These are phyloP conservation scores for Euphorbia celastroides DNA, from an alignment of 441 rosid genomes.

Conservation along the genomic window DNA sequence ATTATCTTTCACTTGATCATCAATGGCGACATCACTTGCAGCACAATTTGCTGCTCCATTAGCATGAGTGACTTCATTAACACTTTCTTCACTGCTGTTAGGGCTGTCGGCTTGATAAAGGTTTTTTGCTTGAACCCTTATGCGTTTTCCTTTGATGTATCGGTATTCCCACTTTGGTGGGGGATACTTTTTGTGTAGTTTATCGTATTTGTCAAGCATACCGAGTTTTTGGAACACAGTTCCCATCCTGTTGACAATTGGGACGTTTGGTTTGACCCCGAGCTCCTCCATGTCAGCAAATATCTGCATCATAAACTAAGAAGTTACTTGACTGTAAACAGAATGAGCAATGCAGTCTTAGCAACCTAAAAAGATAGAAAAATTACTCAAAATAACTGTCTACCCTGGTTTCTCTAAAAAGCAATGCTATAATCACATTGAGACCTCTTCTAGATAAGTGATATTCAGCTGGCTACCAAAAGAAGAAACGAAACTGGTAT, in stretches of 20 bases:
- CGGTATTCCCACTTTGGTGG: conserved; percentile 76
- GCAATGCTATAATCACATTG: not conserved
- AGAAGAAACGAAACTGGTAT: not conserved
- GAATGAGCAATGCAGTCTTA: no score
- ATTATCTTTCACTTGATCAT: conserved; percentile 36
- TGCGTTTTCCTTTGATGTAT: conserved; percentile 81
- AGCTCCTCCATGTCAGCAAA: conserved; percentile 99
- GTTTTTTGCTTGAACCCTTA: conserved; percentile 55
- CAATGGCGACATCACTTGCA: no score
- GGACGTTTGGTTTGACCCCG: conserved; percentile 54
- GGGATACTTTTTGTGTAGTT: conserved; percentile 69
- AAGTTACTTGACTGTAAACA: conserved; percentile 10
- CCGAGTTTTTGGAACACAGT: conserved; percentile 56
- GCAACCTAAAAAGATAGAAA: not conserved
- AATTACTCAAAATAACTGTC: no score
- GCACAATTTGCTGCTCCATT: no score
- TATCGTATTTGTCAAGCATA: conserved; percentile 68
- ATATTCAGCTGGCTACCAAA: no score
- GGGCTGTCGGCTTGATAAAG: conserved; percentile 29
- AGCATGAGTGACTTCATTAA: not conserved
- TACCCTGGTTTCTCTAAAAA: no score
- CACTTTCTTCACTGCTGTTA: no score
- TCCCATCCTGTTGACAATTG: conserved; percentile 73
- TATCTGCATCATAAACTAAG: conserved; percentile 32
- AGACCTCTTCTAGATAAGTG: no score